phyloP scores from a whole-genome alignment of 345 rosid species.

The thale cress (Arabidopsis thaliana) region TAIR10.1 NC_003070.9:8986001-8986500 shows the following conservation, averaged over 20 bases:
- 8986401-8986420: constrained; percentile 16
- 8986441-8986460: neutral
- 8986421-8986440: neutral
- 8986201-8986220: constrained; percentile 32
- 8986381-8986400: constrained; percentile 7
- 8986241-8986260: constrained; percentile 40
- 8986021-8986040: constrained; percentile 40
- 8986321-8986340: constrained; percentile 25
- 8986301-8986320: constrained; percentile 11
- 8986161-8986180: constrained; percentile 34
- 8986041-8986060: constrained; percentile 31
- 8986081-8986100: constrained; percentile 16
- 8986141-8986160: constrained; percentile 5
- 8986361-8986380: constrained; percentile 29
- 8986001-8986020: constrained; percentile 42
- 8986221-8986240: constrained; percentile 45
- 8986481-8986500: neutral
- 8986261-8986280: constrained; percentile 1
- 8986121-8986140: neutral
- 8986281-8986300: constrained; percentile 17
- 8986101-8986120: neutral
- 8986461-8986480: neutral
- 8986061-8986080: constrained; percentile 36
- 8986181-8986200: constrained; percentile 32
- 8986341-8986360: neutral